Percentiles rank a stretch among this genome's conserved stretches.
These are phyloP conservation scores for Epichloe sibirici DNA, from an alignment of 2,329 filamentous ascomycete species.

Conservation along the genomic window DNA sequence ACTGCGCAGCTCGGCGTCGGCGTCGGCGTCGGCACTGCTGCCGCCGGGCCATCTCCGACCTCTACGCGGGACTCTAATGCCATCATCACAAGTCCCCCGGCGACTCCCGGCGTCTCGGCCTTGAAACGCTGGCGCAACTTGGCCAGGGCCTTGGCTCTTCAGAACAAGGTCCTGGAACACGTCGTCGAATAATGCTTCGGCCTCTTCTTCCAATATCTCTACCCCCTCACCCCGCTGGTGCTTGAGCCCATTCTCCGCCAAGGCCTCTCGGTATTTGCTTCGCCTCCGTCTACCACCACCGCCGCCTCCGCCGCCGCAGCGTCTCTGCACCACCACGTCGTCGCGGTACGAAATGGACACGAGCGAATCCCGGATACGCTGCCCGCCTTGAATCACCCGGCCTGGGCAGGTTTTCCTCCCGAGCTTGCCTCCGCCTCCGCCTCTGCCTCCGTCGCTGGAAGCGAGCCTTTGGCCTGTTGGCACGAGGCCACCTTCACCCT, in stretches of 20 bases:
- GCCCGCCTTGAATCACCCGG: not conserved
- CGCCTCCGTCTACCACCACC: constrained; percentile 6
- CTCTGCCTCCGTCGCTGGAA: not conserved
- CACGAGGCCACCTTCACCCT: constrained; percentile 27
- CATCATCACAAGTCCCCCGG: constrained; percentile 4
- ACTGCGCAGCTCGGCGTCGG: not conserved
- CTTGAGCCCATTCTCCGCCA: constrained; percentile 28
- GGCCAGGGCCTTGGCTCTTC: constrained; percentile 12
- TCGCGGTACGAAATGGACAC: not conserved
- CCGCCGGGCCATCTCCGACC: constrained; percentile 13
- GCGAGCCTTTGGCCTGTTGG: constrained; percentile 13
- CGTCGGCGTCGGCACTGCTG: not conserved
- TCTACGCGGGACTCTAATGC: constrained; percentile 9
- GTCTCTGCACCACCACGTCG: not conserved
- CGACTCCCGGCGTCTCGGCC: constrained; percentile 9
- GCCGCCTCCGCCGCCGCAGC: not conserved
- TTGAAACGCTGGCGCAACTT: constrained; percentile 19
- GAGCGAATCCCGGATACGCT: not conserved
- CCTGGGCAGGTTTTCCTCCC: constrained; percentile 2
- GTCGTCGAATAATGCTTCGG: constrained; percentile 23
- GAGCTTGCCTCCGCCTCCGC: not conserved
- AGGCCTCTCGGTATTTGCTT: constrained; percentile 20
- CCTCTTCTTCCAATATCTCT: constrained; percentile 30
- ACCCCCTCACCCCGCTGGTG: constrained; percentile 28
- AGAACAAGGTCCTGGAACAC: constrained; percentile 14